Percentiles rank a stretch among this genome's conserved stretches.
These are phyloP conservation scores for Xylaria digitata DNA, from an alignment of 2,329 filamentous ascomycete species.

Conservation along the genomic window DNA sequence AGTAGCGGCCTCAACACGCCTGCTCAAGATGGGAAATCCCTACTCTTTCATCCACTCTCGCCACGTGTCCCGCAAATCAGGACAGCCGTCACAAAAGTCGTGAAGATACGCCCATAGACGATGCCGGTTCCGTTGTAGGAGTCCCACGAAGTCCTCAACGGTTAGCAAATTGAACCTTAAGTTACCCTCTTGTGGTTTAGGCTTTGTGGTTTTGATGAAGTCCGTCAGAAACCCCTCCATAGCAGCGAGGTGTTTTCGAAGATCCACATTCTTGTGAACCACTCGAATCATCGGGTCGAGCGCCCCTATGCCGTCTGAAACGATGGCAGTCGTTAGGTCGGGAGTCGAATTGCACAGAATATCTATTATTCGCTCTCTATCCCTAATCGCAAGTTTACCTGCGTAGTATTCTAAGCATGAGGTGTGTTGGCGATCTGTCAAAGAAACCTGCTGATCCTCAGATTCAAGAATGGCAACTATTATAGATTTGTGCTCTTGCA, in stretches of 20 bases:
- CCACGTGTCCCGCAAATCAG: conserved; percentile 71
- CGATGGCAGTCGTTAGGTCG: conserved; percentile 76
- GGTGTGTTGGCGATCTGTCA: conserved; percentile 71
- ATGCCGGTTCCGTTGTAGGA: conserved; percentile 72
- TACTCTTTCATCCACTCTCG: conserved; percentile 67
- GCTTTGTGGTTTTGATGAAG: conserved; percentile 70
- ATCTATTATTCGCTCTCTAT: conserved; percentile 76
- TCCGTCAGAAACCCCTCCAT: conserved; percentile 76
- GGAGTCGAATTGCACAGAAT: conserved; percentile 75
- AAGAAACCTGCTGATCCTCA: conserved; percentile 58
- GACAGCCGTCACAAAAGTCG: conserved; percentile 74
- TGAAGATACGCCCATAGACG: conserved; percentile 78
- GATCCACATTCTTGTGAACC: conserved; percentile 77
- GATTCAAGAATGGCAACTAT: conserved; percentile 72
- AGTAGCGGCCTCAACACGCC: background rate
- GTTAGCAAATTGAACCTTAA: conserved; percentile 60
- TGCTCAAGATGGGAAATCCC: background rate
- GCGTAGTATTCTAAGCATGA: conserved; percentile 77
- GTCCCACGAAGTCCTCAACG: conserved; percentile 76
- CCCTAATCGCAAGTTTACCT: conserved; percentile 75
- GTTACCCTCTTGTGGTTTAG: conserved; percentile 56
- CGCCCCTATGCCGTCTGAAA: conserved; percentile 72
- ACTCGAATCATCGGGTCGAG: conserved; percentile 80
- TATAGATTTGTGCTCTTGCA: conserved; percentile 66
- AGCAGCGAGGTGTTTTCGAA: conserved; percentile 75